phyloP scores from a whole-genome alignment of 2,329 filamentous ascomycete species.

The Neurospora sp. region DNA sequence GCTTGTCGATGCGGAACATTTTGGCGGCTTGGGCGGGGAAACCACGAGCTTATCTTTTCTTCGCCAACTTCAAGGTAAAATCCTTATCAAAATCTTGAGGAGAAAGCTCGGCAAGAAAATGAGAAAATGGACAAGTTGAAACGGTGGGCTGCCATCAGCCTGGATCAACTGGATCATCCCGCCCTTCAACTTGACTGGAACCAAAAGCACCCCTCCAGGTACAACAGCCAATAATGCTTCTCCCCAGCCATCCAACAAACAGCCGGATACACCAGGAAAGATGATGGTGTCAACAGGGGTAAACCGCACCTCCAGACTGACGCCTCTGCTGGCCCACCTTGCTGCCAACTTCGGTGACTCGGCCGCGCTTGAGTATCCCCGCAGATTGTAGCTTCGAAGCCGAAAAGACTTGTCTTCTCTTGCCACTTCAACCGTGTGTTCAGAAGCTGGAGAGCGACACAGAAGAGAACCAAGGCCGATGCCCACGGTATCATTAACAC shows the following conservation, averaged over 20 bases:
- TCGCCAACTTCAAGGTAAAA: neutral
- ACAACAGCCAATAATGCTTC: conserved; percentile 13
- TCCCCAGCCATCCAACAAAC: conserved; percentile 16
- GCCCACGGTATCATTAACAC: neutral
- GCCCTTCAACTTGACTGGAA: neutral
- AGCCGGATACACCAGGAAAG: neutral
- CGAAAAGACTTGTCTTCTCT: neutral
- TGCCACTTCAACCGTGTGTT: neutral
- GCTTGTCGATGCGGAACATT: neutral
- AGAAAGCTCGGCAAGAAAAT: neutral
- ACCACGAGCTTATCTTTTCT: neutral
- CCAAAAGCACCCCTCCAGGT: neutral
- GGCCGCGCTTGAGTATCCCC: neutral
- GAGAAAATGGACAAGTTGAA: neutral
- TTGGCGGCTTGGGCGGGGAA: neutral
- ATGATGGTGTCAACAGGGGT: conserved; percentile 4
- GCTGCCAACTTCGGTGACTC: neutral
- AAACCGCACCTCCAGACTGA: neutral
- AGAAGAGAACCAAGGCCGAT: neutral
- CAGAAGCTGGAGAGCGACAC: neutral
- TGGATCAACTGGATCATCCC: neutral
- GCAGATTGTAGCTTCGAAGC: neutral
- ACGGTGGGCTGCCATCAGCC: neutral
- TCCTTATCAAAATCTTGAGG: neutral
- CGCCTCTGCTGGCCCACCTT: neutral